A percentile compares a stretch with the other conserved stretches of the same genome.
phyloP scores from a whole-genome alignment of 805 yeast species.

The Maudiozyma serrabonitensis region DNA sequence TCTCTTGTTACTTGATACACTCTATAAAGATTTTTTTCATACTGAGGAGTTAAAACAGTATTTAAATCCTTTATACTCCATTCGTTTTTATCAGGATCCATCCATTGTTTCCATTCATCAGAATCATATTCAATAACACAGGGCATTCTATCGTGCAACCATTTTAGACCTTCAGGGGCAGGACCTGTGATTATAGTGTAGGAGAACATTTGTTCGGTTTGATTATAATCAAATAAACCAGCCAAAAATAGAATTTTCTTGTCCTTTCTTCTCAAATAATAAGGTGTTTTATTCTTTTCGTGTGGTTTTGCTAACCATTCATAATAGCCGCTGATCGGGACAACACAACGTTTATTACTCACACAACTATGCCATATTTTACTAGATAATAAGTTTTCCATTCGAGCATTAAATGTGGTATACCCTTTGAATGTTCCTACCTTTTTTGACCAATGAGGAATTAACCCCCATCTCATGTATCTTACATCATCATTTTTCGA shows the following conservation, averaged over 20 bases:
- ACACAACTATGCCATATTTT: slow-evolving; percentile 50
- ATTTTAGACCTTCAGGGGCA: slow-evolving; percentile 49
- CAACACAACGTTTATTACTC: slow-evolving; percentile 50
- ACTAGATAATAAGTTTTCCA: slow-evolving; percentile 32
- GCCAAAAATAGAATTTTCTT: slow-evolving; percentile 54
- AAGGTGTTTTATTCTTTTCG: slow-evolving; percentile 43
- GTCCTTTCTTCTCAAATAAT: slow-evolving; percentile 49
- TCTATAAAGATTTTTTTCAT: slow-evolving; percentile 32
- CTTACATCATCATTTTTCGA: slow-evolving; percentile 23
- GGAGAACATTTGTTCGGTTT: slow-evolving; percentile 29
- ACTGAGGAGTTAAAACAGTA: slow-evolving; percentile 31
- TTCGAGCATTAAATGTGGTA: slow-evolving; percentile 64
- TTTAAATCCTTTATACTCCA: slow-evolving; percentile 36
- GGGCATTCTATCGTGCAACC: slow-evolving; percentile 79
- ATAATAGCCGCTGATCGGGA: slow-evolving; percentile 76
- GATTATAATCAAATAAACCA: slow-evolving; percentile 36
- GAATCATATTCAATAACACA: slow-evolving; percentile 52
- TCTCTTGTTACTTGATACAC: slow-evolving; percentile 48
- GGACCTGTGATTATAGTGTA: slow-evolving; percentile 69
- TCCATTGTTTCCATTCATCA: slow-evolving; percentile 55
- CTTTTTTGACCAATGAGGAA: slow-evolving; percentile 55
- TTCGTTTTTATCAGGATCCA: slow-evolving; percentile 31
- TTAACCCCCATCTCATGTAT: slow-evolving; percentile 72
- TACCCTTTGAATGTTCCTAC: slow-evolving; percentile 27
- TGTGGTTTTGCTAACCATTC: slow-evolving; percentile 51